Evolutionary conservation across 1,284 basidiomycete species (phyloP), one percentile per base, ranked within the genome.

Genomic region (Pseudozyma flocculosa): DNA sequence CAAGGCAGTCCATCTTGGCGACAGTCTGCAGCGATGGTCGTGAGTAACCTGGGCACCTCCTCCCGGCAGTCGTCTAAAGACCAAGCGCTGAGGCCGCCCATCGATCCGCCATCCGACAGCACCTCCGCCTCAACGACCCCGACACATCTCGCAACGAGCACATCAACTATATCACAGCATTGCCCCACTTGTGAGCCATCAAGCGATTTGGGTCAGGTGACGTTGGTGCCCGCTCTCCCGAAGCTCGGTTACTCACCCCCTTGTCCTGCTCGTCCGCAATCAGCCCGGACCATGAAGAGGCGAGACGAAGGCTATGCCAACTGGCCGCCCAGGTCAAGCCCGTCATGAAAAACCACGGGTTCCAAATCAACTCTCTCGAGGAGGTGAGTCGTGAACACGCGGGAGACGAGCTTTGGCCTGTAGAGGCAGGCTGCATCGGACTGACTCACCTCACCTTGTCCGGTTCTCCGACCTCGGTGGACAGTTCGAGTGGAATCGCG

Each of bases 241-340:
- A n/a, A n/a, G n/a, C n/a, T n/a, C n/a, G n/a, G n/a, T n/a, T n/a
- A n/a, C n/a, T 23, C 22, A 17, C 18, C 21, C 22, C 21, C 10
- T 13, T 44, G 7, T 26, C 19, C n/a, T 44, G 10, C 36, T 30
- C n/a, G 17, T 26, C 14, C 30, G 5, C 2, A 45, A 4, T 26
- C 1, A 40, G 48, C 50, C 34, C 46, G 13, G 45, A 68, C 34
- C 44, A 41, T 36, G 57, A 64, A 4, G 52, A 64, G 29, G 70
- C 70, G 11, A 52, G 45, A 7, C 59, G 50, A 17, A 30, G 60
- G 19, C 53, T 72, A 15, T 53, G 51, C 11, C 63, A 64, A 46
- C 54, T 72, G 4, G 63, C 70, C 21, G 70, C 70, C 17, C 57
- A 64, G 30, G 68, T 70, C 19, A 66, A 70, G 44, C 70, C 70